Base-by-base conservation (phyloP, 228 moss, liverwort and hornwort species). In the Sphagnum fallax region DNA sequence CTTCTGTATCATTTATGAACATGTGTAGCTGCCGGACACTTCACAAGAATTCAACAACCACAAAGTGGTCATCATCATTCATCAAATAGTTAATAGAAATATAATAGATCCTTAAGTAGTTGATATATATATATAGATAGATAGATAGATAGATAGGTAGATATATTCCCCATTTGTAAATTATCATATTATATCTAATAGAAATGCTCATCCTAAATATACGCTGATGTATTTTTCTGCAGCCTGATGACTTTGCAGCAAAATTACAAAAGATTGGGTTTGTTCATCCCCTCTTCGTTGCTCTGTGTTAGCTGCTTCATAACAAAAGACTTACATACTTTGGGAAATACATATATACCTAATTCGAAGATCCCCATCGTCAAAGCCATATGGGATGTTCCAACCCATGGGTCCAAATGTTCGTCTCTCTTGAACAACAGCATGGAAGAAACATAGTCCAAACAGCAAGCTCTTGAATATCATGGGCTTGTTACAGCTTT, bases 351-450 rank as follows among this genome's bases (percentile, higher is more conserved):
- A 32, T 32, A 32, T 32, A 32, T 67, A 89, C 93, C 93, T 97
- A 49, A 92, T 93, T 72, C 83, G 76, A 15, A 97, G 88, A 69
- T 97, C 96, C 67, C 93, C 96, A 68, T 97, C 96, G 11, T 97
- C 96, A 84, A 97, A 97, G 5, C 96, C 91, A 18, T 97, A 96
- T 8, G 96, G 96, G 0, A 96, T 91, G 63, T 96, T 96, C 96
- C 92, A 96, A 74, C 96, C 92, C 4, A 96, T 74, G 15, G 96
- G 96, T 13, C 96, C 96, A 72, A 96, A 96, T 6, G 89, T 92
- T 52, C 89, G 84, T 4, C 92, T 82, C 69, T 96, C 95, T 79
- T 97, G 96, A 53, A 97, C 88, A 52, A 97, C 85, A 32, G 87
- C 96, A 74, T 97, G 96, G 73, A 97, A 97, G 69, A 66, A 93